Conservation (phyloP, 768 basidiomycete genomes). For the Paxillus involutus region DNA sequence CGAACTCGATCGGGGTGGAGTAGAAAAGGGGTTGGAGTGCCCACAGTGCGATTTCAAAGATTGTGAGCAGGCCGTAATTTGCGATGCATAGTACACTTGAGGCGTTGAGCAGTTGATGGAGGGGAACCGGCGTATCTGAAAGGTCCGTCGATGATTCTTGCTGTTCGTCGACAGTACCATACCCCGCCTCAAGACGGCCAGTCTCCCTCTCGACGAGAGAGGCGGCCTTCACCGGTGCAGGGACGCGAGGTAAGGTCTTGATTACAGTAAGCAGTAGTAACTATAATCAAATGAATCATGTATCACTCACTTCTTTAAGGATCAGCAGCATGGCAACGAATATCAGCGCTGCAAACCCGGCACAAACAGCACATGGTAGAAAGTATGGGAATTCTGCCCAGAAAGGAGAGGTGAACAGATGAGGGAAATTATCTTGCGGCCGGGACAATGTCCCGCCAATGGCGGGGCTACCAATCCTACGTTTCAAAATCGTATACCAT, state of each 20-base stretch:
- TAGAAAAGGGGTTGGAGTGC: conserved; percentile 41
- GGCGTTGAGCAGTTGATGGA: conserved; percentile 29
- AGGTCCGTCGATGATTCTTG: conserved; percentile 8
- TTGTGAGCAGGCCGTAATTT: conserved; percentile 38
- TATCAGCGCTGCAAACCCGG: conserved; percentile 1
- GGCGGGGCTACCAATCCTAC: not conserved
- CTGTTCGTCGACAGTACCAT: conserved; percentile 13
- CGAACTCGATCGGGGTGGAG: conserved; percentile 33
- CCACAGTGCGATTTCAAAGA: conserved; percentile 32
- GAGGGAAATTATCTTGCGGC: conserved; percentile 50
- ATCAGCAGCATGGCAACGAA: conserved; percentile 8
- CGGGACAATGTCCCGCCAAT: too few relatives aligned
- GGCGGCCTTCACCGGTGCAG: conserved; percentile 11
- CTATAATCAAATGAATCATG: not conserved
- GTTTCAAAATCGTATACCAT: too few relatives aligned
- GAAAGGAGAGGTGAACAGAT: conserved; percentile 42
- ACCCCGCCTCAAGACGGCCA: conserved; percentile 7
- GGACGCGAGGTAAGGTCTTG: conserved; percentile 16
- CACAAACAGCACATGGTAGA: conserved; percentile 35
- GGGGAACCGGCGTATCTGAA: conserved; percentile 12
- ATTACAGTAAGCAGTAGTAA: conserved; percentile 3
- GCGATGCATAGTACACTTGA: conserved; percentile 30
- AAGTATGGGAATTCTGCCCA: conserved; percentile 49
- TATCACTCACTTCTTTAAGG: conserved; percentile 23
- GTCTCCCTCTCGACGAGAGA: conserved; percentile 12